Evolutionary conservation across 2,329 filamentous ascomycete species (phyloP), one percentile per base, ranked within the genome.

Genomic region (Exophiala oligosperma): DNA sequence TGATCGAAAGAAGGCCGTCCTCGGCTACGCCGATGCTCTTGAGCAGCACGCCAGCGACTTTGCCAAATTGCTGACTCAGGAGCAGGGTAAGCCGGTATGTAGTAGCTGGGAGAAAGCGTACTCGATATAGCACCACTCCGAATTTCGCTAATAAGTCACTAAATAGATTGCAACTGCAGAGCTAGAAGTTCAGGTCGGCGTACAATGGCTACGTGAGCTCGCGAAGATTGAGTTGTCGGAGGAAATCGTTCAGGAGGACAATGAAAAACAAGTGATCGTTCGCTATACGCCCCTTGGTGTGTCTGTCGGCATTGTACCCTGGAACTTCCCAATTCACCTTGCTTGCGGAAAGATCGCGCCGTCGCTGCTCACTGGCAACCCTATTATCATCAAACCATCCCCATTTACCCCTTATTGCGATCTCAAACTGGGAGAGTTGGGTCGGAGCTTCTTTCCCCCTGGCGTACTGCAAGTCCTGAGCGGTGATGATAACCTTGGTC

Each of bases 391-490:
- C 60, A 83, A 83, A 66, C 81, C 84, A 0, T 85, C 83, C 0
- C 84, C 76, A 40, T 85, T 77, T 72, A 85, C 80, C 32, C 83
- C 78, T 4, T 68, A 67, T 51, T 63, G 63, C 50, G 59, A 66
- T 54, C 73, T 89, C 38, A 88, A 88, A 70, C 66, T 86, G 12
- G 80, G 77, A 11, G 85, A 88, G 69, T 68, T 88, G 1, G 84
- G 78, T 0, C 77, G 81, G 56, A 68, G 78, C 21, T 74, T 86
- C 71, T 83, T 87, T 70, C 84, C 84, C 1, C 79, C 82, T 0
- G 85, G 85, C 40, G 82, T 88, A n/a, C 68, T 88, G 1, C 84
- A 87, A 66, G 81, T 76, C 0, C 70, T 88, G 1, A 81, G 81
- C 52, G 85, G 85, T 5, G 83, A 83, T 52, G 84, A 87, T 63